These are phyloP conservation scores for Rutstroemia sp. DNA, from an alignment of 2,329 filamentous ascomycete genomes.

Conservation along the genomic window DNA sequence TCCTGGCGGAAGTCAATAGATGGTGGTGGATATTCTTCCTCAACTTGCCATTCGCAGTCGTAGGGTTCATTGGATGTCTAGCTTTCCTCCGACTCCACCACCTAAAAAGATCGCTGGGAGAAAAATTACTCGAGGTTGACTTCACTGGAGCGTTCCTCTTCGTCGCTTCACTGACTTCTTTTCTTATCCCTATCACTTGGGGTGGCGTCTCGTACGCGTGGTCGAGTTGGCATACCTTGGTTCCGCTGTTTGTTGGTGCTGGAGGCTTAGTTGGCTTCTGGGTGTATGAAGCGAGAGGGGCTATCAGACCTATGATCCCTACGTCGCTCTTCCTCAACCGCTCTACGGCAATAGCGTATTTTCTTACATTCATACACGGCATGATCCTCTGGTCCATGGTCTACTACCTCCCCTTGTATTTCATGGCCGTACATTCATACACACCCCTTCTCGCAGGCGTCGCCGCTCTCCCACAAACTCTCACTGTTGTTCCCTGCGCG, in stretches of 20 bases:
- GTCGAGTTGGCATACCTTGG: slow-evolving; percentile 51
- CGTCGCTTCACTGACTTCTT: slow-evolving; percentile 46
- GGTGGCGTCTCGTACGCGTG: slow-evolving; percentile 56
- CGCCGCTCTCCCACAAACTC: slow-evolving; percentile 48
- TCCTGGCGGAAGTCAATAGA: slow-evolving; percentile 31
- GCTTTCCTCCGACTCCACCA: slow-evolving; percentile 15
- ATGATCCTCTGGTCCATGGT: slow-evolving; percentile 44
- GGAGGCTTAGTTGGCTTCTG: slow-evolving; percentile 43
- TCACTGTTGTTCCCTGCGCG: slow-evolving; percentile 51
- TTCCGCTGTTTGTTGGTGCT: slow-evolving; percentile 49
- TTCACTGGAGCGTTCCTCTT: slow-evolving; percentile 56
- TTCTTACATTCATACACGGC: slow-evolving; percentile 46
- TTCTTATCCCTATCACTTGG: slow-evolving; percentile 55
- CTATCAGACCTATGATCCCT: slow-evolving; percentile 28
- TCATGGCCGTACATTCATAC: slow-evolving; percentile 43
- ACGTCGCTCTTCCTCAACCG: slow-evolving; percentile 33
- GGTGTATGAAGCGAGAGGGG: slow-evolving; percentile 38
- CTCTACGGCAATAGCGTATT: slow-evolving; percentile 40
- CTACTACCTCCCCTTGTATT: slow-evolving; percentile 47
- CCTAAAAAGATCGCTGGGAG: slow-evolving; percentile 28
- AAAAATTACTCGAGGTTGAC: slow-evolving; percentile 38
- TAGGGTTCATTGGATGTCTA: slow-evolving; percentile 16
- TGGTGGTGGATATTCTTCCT: slow-evolving; percentile 26
- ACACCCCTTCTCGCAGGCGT: slow-evolving; percentile 45
- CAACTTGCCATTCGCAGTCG: slow-evolving; percentile 18